Evolutionary conservation across 768 basidiomycete species (phyloP).

Genomic region (Mycena capillaripes): DNA sequence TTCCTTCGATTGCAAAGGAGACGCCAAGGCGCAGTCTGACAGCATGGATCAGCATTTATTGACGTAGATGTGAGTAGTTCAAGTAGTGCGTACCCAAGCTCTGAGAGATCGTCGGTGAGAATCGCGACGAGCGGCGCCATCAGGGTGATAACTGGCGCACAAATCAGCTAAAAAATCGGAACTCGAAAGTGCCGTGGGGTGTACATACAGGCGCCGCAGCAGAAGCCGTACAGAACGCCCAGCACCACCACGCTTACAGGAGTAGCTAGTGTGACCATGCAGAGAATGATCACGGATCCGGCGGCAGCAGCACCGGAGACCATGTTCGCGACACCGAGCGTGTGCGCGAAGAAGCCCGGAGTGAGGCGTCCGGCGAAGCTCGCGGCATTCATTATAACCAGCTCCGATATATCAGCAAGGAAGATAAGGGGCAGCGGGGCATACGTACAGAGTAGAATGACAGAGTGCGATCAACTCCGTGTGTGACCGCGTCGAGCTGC

Average conservation of each 20-base stretch:
- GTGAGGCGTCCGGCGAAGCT: conserved; percentile 54
- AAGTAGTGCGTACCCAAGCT: conserved; percentile 51
- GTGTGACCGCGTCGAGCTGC: neutral
- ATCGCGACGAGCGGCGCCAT: conserved; percentile 47
- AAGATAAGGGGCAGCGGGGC: neutral
- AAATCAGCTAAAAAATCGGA: neutral
- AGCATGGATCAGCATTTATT: neutral
- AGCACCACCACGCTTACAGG: conserved; percentile 43
- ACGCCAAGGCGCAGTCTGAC: conserved; percentile 43
- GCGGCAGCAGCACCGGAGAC: conserved; percentile 39
- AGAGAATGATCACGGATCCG: conserved; percentile 46
- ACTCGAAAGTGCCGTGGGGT: neutral
- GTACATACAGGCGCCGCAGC: conserved; percentile 50
- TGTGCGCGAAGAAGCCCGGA: conserved; percentile 49
- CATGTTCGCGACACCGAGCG: conserved; percentile 45
- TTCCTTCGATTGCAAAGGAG: conserved; percentile 35
- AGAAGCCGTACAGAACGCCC: conserved; percentile 50
- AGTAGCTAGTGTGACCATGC: conserved; percentile 48
- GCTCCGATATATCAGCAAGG: neutral
- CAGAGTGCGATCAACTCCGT: neutral
- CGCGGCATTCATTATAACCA: conserved; percentile 57
- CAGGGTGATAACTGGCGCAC: conserved; percentile 45
- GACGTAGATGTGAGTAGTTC: neutral
- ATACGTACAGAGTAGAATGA: neutral
- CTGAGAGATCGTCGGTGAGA: conserved; percentile 47